Evolutionary conservation across 2,329 filamentous ascomycete species (phyloP).

Genomic region (Balansia obtecta): DNA sequence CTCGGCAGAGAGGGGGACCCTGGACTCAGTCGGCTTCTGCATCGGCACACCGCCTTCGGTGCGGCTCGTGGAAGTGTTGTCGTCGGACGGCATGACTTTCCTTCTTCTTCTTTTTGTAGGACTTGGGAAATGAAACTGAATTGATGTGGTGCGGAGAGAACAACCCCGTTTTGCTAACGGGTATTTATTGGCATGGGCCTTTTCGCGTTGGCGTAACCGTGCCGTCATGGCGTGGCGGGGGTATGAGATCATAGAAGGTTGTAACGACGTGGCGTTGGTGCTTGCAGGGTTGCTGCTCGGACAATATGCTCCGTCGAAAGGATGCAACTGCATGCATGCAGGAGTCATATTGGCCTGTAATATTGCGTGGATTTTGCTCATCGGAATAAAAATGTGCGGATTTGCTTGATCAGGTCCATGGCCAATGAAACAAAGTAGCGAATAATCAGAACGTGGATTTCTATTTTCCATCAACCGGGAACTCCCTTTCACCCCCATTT

Average conservation of each 20-base stretch:
- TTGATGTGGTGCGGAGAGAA: neutral
- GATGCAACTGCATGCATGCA: too few species aligned
- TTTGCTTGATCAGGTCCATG: too few species aligned
- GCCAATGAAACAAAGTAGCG: neutral
- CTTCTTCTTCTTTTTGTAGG: neutral
- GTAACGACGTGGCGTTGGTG: neutral
- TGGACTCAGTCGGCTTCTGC: neutral
- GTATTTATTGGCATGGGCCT: neutral
- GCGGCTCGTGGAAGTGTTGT: neutral
- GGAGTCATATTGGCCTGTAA: too few species aligned
- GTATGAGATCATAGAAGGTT: neutral
- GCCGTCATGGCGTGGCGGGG: neutral
- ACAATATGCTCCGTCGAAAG: too few species aligned
- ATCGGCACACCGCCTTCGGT: neutral
- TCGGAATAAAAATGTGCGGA: neutral
- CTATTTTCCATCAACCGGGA: too few species aligned
- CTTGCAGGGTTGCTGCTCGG: too few species aligned
- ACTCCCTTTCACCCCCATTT: conserved; percentile 16
- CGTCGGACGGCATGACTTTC: neutral
- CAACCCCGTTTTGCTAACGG: neutral
- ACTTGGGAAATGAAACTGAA: neutral
- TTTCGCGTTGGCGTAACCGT: neutral
- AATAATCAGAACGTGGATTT: too few species aligned
- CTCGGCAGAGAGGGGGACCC: conserved; percentile 1
- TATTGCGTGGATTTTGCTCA: too few species aligned